These are phyloP conservation scores for Betula pendula DNA, from an alignment of 306 rosid species.

Conservation along the genomic window DNA sequence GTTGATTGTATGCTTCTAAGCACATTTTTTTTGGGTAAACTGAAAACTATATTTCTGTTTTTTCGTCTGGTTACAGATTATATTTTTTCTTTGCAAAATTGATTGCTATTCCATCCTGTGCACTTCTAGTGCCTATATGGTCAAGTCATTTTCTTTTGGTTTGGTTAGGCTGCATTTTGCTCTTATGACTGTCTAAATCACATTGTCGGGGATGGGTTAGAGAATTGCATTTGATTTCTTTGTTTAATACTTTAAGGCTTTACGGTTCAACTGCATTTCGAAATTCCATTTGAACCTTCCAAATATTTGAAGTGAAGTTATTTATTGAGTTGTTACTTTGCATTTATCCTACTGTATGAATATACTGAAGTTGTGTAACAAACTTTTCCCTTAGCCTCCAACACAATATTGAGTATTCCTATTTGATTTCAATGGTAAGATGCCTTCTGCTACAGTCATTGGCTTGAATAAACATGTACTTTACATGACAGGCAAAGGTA, in stretches of 20 bases:
- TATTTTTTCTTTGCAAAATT: conserved; percentile 7
- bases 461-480: conserved; percentile 21
- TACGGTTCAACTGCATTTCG: not conserved
- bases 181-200: not conserved
- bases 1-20: conserved; percentile 27
- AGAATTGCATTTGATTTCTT: not conserved
- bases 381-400: not conserved
- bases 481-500: conserved; percentile 67
- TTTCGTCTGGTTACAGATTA: not conserved
- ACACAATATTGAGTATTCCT: not conserved
- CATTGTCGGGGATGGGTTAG: not conserved
- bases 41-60: not conserved
- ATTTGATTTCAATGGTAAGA: conserved; percentile 11
- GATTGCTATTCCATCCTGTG: not conserved
- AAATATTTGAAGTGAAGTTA: not conserved
- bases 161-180: not conserved
- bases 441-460: conserved; percentile 23
- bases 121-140: not conserved
- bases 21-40: conserved; percentile 2
- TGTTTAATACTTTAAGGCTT: not conserved
- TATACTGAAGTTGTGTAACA: not conserved
- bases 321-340: not conserved
- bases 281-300: not conserved
- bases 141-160: not conserved
- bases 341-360: not conserved